Base-by-base conservation (phyloP, 1,284 basidiomycete species). In the Sporisorium exsertum region DNA sequence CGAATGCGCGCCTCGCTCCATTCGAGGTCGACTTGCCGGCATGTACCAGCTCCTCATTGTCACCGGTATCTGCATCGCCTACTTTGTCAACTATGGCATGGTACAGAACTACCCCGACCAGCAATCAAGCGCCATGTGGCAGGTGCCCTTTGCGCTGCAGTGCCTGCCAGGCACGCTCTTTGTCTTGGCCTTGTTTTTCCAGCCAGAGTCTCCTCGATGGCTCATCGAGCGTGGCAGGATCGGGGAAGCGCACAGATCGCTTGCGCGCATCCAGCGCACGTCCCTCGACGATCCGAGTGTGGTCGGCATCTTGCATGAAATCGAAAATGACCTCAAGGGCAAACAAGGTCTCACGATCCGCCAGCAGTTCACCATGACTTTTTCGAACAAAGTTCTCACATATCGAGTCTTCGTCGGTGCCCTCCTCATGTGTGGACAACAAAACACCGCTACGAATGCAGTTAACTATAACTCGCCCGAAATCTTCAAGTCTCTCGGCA, bases 11-110 rank as follows among this genome's bases (percentile, higher is more conserved):
- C 83, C 83, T 42, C 77, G 80, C 32, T 69, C 82, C 29, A 81
- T 84, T n/a, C 84, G 85, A 42, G 85, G 85, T 53, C 57, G 85
- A 24, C 79, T 86, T 52, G 84, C 85, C 20, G 84, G 81, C 53
- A 84, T 84, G 66, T 88, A 87, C 86, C 88, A 88, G 77, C 83
- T 87, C 4, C 69, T 79, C 37, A 79, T 76, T 50, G 81, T 83
- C 27, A 75, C 78, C 33, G 82, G 82, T 52, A 83, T 83, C 62
- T 76, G 64, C 33, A 2, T 77, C 20, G 64, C 71, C 57, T 73
- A 70, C 47, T 73, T 70, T 54, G 58, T 73, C 66, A 71, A 73
- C 71, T 77, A 73, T 49, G 71, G 71, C 13, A 68, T 73, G 66
- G 56, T 60, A 2, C 62, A 70, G 43, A 61, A 71, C 51, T 64